Conservation (phyloP, 148 eudicot species). For the Polygonum maritimum region DNA sequence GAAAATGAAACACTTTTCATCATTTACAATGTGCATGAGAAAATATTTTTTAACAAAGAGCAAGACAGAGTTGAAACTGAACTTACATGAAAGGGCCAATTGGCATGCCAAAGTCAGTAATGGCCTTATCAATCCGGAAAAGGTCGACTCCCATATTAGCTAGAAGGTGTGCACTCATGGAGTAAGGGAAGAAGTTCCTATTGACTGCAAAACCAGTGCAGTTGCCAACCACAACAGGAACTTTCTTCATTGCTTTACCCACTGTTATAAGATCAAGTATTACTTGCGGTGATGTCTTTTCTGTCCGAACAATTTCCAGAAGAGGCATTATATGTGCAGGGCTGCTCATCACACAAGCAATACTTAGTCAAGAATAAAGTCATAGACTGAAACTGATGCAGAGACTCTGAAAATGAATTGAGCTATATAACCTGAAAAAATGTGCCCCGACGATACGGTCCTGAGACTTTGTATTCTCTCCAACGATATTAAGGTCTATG, state of each 20-base stretch:
- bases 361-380: background rate
- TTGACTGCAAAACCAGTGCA: constrained; percentile 95
- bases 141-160: constrained; percentile 71
- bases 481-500: constrained; percentile 72
- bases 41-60: background rate
- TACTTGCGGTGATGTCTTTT: constrained; percentile 83
- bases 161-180: constrained; percentile 66
- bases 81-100: constrained; percentile 97
- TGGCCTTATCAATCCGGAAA: constrained; percentile 75
- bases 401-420: background rate
- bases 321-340: constrained; percentile 97
- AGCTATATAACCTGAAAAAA: constrained; percentile 67
- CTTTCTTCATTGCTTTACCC: constrained; percentile 76
- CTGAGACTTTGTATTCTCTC: constrained; percentile 65
- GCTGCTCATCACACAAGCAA: constrained; percentile 39
- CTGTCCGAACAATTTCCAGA: constrained; percentile 82
- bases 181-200: constrained; percentile 82
- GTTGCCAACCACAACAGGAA: constrained; percentile 92
- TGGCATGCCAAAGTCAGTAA: constrained; percentile 75
- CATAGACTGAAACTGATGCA: background rate
- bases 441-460: constrained; percentile 91
- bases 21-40: background rate
- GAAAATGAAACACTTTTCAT: background rate
- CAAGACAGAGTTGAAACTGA: constrained; percentile 11
- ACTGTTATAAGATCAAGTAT: constrained; percentile 79